phyloP scores from a whole-genome alignment of 768 basidiomycete genomes.

The Porphyrellus cyaneotinctus region DNA sequence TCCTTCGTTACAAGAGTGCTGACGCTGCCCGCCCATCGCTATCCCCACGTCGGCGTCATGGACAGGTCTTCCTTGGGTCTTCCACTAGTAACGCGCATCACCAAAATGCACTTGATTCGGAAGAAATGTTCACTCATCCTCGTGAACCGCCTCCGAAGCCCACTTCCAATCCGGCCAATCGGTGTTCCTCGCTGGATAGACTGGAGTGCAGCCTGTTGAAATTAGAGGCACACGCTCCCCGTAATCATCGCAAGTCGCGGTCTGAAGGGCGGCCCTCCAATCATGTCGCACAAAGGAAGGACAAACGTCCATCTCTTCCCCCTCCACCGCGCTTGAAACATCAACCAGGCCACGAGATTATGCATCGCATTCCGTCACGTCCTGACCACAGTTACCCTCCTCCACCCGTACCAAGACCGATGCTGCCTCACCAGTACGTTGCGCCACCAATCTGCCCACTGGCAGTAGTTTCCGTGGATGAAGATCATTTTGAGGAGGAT shows the following conservation, averaged over 20 bases:
- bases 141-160: conserved; percentile 24
- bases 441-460: not conserved
- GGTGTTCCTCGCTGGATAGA: conserved; percentile 31
- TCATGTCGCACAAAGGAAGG: not conserved
- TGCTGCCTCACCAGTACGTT: not conserved
- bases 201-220: conserved; percentile 33
- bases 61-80: conserved; percentile 24
- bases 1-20: conserved; percentile 7
- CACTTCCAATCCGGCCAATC: conserved; percentile 8
- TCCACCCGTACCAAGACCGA: conserved; percentile 3
- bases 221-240: conserved; percentile 29
- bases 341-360: conserved; percentile 5
- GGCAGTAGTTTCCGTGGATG: not conserved
- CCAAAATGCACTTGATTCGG: conserved; percentile 1
- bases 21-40: conserved; percentile 3
- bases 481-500: not conserved
- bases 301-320: conserved; percentile 22
- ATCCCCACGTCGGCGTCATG: conserved; percentile 21
- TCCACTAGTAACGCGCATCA: not conserved
- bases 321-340: conserved; percentile 13
- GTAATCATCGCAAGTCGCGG: conserved; percentile 21
- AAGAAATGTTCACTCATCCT: conserved; percentile 13
- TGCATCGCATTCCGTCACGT: not conserved
- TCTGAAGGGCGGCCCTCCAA: conserved; percentile 10
- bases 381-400: conserved; percentile 1